Evolutionary conservation across 2,329 filamentous ascomycete genomes (phyloP), one percentile per base, ranked within the genome.

Genomic region (Plectosphaerella sp.): DNA sequence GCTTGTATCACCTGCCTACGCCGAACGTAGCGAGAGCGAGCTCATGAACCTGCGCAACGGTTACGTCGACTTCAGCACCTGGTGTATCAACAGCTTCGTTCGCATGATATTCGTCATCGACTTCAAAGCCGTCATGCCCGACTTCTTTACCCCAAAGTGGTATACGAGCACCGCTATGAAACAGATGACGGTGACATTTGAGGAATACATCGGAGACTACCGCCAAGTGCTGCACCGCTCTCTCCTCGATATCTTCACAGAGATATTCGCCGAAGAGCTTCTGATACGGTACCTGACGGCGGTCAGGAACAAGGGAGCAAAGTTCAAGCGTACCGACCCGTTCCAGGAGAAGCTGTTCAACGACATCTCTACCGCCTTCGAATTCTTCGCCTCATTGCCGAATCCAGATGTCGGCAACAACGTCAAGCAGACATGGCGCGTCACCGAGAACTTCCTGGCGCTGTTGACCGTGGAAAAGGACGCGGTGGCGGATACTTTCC

Each of bases 271-370:
- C 55, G 91, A 97, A 71, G 90, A 96, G 71, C 81, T 99, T 15
- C 85, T 99, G 4, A 82, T 92, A 24, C 83, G 86, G 52, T 99
- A 99, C 68, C 82, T 99, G 11, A 82, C 81, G 41, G 81, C 85
- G 41, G 89, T 97, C 28, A 88, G 89, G 67, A 99, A 99, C 78
- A 89, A 89, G 68, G 87, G 87, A 58, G 91, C 88, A 62, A 93
- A 92, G 66, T 96, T 99, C 78, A 86, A 87, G 55, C 86, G 91
- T 55, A 72, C 82, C 39, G 94, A 99, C 62, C 90, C 90, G 2
- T 97, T 92, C 74, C 87, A 88, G 53, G 91, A 96, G 58, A 96
- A 96, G 73, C 87, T 97, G 73, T 91, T 91, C 71, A 90, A 95
- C 70, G 94, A 99, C 67, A 84, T 99, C 50, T 80, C 91, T 46